Evolutionary conservation across 768 basidiomycete genomes (phyloP).

Genomic region (Boletellus emodensis): DNA sequence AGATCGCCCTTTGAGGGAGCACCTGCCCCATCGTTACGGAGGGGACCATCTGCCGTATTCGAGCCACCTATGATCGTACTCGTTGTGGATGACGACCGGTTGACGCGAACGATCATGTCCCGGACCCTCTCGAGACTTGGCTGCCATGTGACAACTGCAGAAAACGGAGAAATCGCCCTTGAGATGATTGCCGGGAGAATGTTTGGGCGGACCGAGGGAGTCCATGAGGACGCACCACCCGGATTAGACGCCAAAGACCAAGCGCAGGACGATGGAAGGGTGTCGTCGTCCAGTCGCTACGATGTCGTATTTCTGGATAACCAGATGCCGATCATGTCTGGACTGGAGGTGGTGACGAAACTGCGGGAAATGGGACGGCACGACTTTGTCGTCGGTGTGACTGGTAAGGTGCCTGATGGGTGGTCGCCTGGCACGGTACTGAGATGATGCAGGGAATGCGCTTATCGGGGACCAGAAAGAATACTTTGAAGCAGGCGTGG

Average conservation of each 20-base stretch:
- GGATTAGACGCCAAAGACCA: background rate
- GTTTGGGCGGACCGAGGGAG: background rate
- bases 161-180: slow-evolving; percentile 78
- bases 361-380: slow-evolving; percentile 59
- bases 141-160: slow-evolving; percentile 73
- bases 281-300: slow-evolving; percentile 15
- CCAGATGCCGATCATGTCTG: slow-evolving; percentile 82
- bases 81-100: slow-evolving; percentile 79
- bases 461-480: slow-evolving; percentile 62
- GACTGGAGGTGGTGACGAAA: slow-evolving; percentile 61
- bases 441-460: slow-evolving; percentile 46
- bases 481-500: slow-evolving; percentile 71
- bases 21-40: slow-evolving; percentile 8
- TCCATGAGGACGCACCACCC: background rate
- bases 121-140: slow-evolving; percentile 75
- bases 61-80: slow-evolving; percentile 60
- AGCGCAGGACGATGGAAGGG: background rate
- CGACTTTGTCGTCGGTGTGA: slow-evolving; percentile 83
- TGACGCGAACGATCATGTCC: slow-evolving; percentile 79
- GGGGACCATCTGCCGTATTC: slow-evolving; percentile 26
- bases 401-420: slow-evolving; percentile 40
- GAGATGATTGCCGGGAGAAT: slow-evolving; percentile 57
- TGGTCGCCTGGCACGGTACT: background rate
- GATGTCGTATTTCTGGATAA: slow-evolving; percentile 61
- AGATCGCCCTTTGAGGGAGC: slow-evolving; percentile 14